A percentile compares a stretch with the other conserved stretches of the same genome.
These are phyloP conservation scores for Aspergillus thermomutatus DNA, from an alignment of 2,329 filamentous ascomycete genomes.

Conservation along the genomic window DNA sequence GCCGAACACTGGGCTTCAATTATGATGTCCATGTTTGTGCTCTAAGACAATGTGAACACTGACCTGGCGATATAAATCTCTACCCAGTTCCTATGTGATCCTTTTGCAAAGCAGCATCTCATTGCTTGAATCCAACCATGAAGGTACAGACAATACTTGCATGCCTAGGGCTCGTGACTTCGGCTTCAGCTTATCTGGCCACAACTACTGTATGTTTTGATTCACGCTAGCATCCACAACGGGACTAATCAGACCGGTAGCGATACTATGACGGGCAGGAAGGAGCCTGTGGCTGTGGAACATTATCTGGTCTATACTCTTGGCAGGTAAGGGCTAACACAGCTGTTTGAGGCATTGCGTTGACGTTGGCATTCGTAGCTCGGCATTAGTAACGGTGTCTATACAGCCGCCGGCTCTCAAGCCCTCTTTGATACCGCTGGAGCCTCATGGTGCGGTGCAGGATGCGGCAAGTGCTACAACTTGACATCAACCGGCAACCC, in stretches of 20 bases:
- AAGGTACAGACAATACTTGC: neutral
- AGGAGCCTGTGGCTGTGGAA: conserved; percentile 32
- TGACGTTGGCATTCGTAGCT: conserved; percentile 1
- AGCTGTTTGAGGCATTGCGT: neutral
- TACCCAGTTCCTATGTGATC: too few species aligned
- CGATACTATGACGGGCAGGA: conserved; percentile 31
- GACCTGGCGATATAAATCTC: neutral
- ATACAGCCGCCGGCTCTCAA: conserved; percentile 23
- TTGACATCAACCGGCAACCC: conserved; percentile 20
- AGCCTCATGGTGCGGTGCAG: conserved; percentile 22
- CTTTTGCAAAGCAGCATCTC: too few species aligned
- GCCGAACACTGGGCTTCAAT: neutral
- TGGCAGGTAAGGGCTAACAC: conserved; percentile 22
- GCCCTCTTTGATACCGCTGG: conserved; percentile 20
- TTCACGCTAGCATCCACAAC: too few species aligned
- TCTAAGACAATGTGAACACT: neutral
- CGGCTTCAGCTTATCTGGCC: neutral
- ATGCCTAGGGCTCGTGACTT: neutral
- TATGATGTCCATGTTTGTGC: neutral
- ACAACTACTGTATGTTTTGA: neutral
- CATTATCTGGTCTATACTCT: conserved; percentile 19
- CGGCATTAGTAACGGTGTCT: conserved; percentile 6
- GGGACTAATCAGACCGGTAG: conserved; percentile 7
- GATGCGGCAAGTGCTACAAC: conserved; percentile 25
- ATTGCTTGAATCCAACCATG: neutral